A percentile compares a stretch with the other conserved stretches of the same genome.
These are phyloP conservation scores for Ophiostoma tasmaniense DNA, from an alignment of 2,329 filamentous ascomycete genomes.

Conservation along the genomic window DNA sequence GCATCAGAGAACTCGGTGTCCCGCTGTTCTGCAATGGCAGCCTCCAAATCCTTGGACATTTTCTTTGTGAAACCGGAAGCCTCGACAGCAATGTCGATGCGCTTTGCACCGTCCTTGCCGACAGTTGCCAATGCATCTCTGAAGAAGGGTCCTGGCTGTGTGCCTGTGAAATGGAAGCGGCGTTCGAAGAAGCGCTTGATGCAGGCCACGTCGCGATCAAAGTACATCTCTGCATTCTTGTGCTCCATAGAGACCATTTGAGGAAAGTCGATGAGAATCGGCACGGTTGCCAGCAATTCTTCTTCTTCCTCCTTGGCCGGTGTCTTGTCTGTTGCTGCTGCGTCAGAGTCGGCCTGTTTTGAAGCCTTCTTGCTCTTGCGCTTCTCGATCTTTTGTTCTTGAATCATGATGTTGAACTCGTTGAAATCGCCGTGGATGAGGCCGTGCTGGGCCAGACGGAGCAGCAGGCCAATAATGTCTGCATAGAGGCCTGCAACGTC, in stretches of 20 bases:
- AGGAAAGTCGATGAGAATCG: slow-evolving; percentile 92
- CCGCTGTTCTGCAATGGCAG: slow-evolving; percentile 73
- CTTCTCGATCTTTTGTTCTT: slow-evolving; percentile 42
- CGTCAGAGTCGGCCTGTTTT: background rate
- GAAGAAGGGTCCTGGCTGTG: slow-evolving; percentile 77
- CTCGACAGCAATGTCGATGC: slow-evolving; percentile 80
- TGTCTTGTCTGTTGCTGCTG: slow-evolving; percentile 47
- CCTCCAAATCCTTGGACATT: slow-evolving; percentile 89
- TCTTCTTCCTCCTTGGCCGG: slow-evolving; percentile 30
- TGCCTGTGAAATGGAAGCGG: slow-evolving; percentile 77
- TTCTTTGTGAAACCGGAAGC: slow-evolving; percentile 95
- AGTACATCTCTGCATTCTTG: slow-evolving; percentile 90
- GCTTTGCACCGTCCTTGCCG: slow-evolving; percentile 53
- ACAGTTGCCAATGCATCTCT: slow-evolving; percentile 70
- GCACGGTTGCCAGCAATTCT: slow-evolving; percentile 42
- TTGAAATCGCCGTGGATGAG: slow-evolving; percentile 98
- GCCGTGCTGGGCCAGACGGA: slow-evolving; percentile 74
- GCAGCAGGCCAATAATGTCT: slow-evolving; percentile 80
- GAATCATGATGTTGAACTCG: slow-evolving; percentile 96
- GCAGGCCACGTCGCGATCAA: slow-evolving; percentile 90
- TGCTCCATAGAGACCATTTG: slow-evolving; percentile 98
- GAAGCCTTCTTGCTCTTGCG: background rate
- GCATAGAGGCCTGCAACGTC: slow-evolving; percentile 80
- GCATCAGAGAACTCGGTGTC: slow-evolving; percentile 33
- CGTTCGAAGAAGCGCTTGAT: slow-evolving; percentile 90